These are phyloP conservation scores for Zasmidium angulare DNA, from an alignment of 2,329 filamentous ascomycete genomes.

Conservation along the genomic window DNA sequence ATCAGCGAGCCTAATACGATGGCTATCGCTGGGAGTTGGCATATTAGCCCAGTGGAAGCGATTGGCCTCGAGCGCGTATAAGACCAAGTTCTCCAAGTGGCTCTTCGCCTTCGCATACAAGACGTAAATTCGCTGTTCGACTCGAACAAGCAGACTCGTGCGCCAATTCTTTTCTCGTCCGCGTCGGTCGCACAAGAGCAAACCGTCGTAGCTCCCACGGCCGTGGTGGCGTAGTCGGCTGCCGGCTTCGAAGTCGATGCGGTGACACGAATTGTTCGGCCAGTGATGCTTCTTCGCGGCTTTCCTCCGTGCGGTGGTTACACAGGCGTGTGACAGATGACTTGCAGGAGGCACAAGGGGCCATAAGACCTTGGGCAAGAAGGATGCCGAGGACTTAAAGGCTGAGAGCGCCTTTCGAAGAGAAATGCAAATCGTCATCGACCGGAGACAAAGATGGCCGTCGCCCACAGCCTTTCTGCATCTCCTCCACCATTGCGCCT, in stretches of 20 bases:
- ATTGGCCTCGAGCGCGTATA: too few species aligned
- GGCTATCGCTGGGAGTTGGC: too few species aligned
- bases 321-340: constrained; percentile 23
- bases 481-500: not conserved
- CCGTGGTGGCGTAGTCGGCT: not conserved
- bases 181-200: not conserved
- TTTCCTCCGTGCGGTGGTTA: not conserved
- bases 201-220: not conserved
- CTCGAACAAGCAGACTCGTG: not conserved
- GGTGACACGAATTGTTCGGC: not conserved
- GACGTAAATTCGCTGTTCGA: too few species aligned
- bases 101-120: too few species aligned
- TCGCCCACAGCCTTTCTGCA: not conserved
- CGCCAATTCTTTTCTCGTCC: too few species aligned
- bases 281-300: not conserved
- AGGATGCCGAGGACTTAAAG: not conserved
- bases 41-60: too few species aligned
- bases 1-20: too few species aligned
- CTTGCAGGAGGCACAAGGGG: constrained; percentile 20
- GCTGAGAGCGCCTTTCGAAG: not conserved
- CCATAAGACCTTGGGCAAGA: not conserved
- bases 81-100: too few species aligned
- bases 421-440: not conserved
- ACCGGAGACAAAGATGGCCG: not conserved
- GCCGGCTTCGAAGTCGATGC: not conserved